phyloP scores from a whole-genome alignment of 2,329 filamentous ascomycete species.

The Karstenula rhodostoma region DNA sequence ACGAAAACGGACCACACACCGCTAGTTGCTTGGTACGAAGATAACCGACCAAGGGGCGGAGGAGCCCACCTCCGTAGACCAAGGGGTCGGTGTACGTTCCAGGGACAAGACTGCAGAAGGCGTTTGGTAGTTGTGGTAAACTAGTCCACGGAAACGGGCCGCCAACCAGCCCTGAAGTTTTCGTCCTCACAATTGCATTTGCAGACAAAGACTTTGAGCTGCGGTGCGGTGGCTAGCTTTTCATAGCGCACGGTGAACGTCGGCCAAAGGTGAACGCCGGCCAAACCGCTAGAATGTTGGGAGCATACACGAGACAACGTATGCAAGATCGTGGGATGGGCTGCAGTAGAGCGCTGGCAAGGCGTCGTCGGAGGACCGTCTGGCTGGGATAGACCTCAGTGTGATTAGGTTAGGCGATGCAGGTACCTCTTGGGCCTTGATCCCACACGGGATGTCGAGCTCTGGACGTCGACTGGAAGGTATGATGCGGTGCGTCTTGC shows the following conservation, averaged over 20 bases:
- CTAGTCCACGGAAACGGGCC: slow-evolving; percentile 1
- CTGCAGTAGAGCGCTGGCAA: neutral
- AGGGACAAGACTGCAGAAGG: neutral
- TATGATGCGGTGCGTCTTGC: neutral
- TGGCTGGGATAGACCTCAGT: neutral
- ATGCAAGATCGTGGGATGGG: neutral
- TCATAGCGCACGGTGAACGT: neutral
- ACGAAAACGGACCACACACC: neutral
- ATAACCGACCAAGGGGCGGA: neutral
- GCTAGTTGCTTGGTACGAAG: neutral
- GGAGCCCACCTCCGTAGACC: neutral
- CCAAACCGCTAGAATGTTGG: neutral
- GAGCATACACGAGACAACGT: neutral
- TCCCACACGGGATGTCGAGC: neutral
- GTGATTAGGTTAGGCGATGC: neutral
- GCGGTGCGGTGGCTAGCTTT: neutral
- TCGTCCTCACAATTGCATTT: neutral
- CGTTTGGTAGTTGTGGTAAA: neutral
- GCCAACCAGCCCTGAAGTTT: neutral
- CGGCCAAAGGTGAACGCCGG: neutral
- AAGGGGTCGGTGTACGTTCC: neutral
- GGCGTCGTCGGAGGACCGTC: neutral
- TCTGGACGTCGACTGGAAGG: neutral
- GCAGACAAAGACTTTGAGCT: neutral
- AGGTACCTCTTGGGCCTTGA: neutral